Evolutionary conservation across 768 basidiomycete species (phyloP).

Genomic region (Boletus reticulatus): DNA sequence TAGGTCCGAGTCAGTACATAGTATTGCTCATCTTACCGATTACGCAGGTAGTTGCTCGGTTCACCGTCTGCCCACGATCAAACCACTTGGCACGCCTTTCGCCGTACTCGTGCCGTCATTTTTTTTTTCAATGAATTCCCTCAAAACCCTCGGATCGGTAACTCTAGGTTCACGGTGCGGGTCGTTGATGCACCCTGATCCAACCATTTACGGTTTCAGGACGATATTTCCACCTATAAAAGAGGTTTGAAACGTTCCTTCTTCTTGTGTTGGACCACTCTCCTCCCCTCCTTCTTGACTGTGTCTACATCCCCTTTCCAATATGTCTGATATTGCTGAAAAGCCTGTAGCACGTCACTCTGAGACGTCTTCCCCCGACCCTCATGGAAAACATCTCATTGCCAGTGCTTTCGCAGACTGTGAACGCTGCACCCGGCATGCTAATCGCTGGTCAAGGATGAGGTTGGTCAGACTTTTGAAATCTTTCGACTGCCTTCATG

Average conservation of each 20-base stretch:
- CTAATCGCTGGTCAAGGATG: slow-evolving; percentile 54
- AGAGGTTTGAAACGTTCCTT: not conserved
- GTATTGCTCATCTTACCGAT: slow-evolving; percentile 7
- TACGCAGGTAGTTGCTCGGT: slow-evolving; percentile 7
- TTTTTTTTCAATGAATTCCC: not conserved
- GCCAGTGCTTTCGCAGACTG: slow-evolving; percentile 22
- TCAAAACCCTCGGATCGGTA: slow-evolving; percentile 3
- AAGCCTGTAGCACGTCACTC: slow-evolving; percentile 18
- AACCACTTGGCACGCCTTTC: not conserved
- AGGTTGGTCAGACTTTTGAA: slow-evolving; percentile 36
- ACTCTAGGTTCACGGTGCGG: not conserved
- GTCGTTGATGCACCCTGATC: not conserved
- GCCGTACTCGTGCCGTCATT: not conserved
- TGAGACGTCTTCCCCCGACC: slow-evolving; percentile 17
- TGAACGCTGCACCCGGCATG: slow-evolving; percentile 38
- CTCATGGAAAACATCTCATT: slow-evolving; percentile 1
- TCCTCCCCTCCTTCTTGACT: not conserved
- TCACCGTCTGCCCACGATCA: not conserved
- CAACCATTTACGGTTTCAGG: slow-evolving; percentile 3
- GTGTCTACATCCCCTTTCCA: not conserved
- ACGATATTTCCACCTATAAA: slow-evolving; percentile 22
- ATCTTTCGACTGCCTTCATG: slow-evolving; percentile 1
- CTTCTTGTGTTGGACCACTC: not conserved
- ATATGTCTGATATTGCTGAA: slow-evolving; percentile 22
- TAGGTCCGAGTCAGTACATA: no score